Evolutionary conservation across 345 rosid genomes (phyloP).

Genomic region (Ricinus communis): DNA sequence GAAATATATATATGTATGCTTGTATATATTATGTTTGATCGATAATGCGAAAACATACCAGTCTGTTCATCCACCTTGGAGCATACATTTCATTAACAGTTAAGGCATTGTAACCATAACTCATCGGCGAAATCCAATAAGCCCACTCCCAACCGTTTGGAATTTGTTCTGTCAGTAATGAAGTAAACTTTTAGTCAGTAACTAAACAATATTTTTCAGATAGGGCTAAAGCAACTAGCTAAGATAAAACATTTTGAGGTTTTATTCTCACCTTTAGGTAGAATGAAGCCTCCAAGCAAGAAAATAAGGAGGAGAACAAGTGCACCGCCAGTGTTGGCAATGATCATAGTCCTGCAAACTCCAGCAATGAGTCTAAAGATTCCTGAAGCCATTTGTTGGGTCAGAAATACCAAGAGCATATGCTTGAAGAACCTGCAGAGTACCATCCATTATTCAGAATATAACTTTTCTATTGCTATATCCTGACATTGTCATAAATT

Average conservation of each 20-base stretch:
- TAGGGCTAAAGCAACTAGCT: no score
- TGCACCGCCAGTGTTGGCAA: slow-evolving; percentile 46
- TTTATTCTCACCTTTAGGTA: slow-evolving; percentile 18
- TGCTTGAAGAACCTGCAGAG: slow-evolving; percentile 56
- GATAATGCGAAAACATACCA: slow-evolving; percentile 27
- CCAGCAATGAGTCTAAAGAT: slow-evolving; percentile 42
- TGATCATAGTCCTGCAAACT: slow-evolving; percentile 41
- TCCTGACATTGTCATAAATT: no score
- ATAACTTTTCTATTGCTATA: no score
- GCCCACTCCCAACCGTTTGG: slow-evolving; percentile 91
- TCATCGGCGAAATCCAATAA: slow-evolving; percentile 85
- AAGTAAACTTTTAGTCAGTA: no score
- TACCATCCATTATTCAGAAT: no score
- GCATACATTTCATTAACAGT: slow-evolving; percentile 72
- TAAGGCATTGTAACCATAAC: slow-evolving; percentile 66
- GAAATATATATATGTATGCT: not conserved
- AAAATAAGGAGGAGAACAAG: slow-evolving; percentile 40
- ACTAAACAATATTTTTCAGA: no score
- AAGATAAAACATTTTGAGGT: no score
- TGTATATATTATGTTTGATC: not conserved
- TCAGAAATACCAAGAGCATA: slow-evolving; percentile 42
- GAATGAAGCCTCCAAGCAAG: slow-evolving; percentile 56
- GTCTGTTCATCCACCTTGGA: slow-evolving; percentile 79
- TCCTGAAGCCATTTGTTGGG: slow-evolving; percentile 25
- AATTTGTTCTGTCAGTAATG: slow-evolving; percentile 28